Evolutionary conservation across 805 yeast genomes (phyloP).

Genomic region (Geotrichum ghanense): DNA sequence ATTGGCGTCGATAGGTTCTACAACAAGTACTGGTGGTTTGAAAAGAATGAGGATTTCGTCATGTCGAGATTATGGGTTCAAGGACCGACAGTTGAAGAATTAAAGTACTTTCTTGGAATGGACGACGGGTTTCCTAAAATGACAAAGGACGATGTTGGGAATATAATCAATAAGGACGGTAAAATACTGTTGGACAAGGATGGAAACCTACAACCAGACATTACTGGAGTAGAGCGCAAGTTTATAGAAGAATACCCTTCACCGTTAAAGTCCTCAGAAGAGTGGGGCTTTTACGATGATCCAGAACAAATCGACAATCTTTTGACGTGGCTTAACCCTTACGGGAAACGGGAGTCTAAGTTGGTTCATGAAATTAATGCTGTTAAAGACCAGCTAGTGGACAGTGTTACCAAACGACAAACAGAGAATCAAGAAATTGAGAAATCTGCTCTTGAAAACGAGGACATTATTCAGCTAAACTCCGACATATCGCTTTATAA

Average conservation of each 20-base stretch:
- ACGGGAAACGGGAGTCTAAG: slow-evolving; percentile 63
- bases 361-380: slow-evolving; percentile 49
- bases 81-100: slow-evolving; percentile 59
- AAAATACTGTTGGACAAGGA: slow-evolving; percentile 6
- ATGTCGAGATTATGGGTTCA: slow-evolving; percentile 56
- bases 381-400: slow-evolving; percentile 40
- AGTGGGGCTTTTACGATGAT: slow-evolving; percentile 65
- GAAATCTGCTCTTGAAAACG: slow-evolving; percentile 29
- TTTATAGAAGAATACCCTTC: slow-evolving; percentile 55
- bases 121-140: background rate
- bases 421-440: slow-evolving; percentile 12
- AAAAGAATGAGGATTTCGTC: slow-evolving; percentile 48
- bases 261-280: slow-evolving; percentile 35
- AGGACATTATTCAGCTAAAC: slow-evolving; percentile 26
- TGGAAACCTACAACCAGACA: slow-evolving; percentile 2
- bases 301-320: slow-evolving; percentile 46
- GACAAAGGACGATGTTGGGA: slow-evolving; percentile 3
- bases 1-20: slow-evolving; percentile 76
- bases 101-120: slow-evolving; percentile 24
- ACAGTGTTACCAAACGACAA: slow-evolving; percentile 47
- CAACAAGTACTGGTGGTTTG: slow-evolving; percentile 95
- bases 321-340: slow-evolving; percentile 56
- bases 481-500: slow-evolving; percentile 6
- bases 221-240: slow-evolving; percentile 37
- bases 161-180: background rate